Percentiles rank a stretch among this genome's conserved stretches.
Evolutionary conservation across 495 filamentous ascomycete genomes (phyloP).

Genomic region (Cetradonia linearis): DNA sequence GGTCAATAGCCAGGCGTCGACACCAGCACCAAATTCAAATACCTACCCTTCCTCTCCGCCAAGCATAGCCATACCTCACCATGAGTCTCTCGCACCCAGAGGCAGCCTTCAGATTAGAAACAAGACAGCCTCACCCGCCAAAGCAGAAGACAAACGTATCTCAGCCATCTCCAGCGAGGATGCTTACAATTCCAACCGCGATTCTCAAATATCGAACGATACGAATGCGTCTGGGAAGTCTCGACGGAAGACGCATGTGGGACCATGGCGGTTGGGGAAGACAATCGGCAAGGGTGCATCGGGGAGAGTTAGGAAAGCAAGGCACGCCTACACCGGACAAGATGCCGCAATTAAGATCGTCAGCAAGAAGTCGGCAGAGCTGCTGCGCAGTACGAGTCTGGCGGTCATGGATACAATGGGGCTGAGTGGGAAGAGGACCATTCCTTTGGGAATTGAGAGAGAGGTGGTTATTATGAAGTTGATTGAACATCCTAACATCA

Average conservation of each 20-base stretch:
- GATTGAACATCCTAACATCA: slow-evolving; percentile 85
- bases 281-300: slow-evolving; percentile 79
- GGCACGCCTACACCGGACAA: slow-evolving; percentile 55
- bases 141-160: slow-evolving; percentile 43
- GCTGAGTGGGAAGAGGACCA: slow-evolving; percentile 44
- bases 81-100: slow-evolving; percentile 34
- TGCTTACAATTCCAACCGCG: slow-evolving; percentile 47
- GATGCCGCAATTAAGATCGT: slow-evolving; percentile 90
- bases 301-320: slow-evolving; percentile 70
- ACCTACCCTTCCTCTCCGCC: slow-evolving; percentile 19
- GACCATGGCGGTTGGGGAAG: slow-evolving; percentile 83
- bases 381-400: slow-evolving; percentile 66
- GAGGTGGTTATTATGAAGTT: slow-evolving; percentile 95
- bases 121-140: slow-evolving; percentile 25
- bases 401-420: slow-evolving; percentile 54
- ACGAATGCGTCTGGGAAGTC: slow-evolving; percentile 49
- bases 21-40: slow-evolving; percentile 11
- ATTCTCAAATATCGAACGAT: slow-evolving; percentile 66
- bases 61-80: slow-evolving; percentile 31
- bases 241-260: slow-evolving; percentile 65
- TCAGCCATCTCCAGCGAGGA: slow-evolving; percentile 46
- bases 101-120: slow-evolving; percentile 29
- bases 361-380: slow-evolving; percentile 59
- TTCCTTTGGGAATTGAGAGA: slow-evolving; percentile 79
- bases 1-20: slow-evolving; percentile 32